A percentile compares a stretch with the other conserved stretches of the same genome.
Evolutionary conservation across 1,284 basidiomycete genomes (phyloP).

Genomic region (Rhodotorula mucilaginosa): DNA sequence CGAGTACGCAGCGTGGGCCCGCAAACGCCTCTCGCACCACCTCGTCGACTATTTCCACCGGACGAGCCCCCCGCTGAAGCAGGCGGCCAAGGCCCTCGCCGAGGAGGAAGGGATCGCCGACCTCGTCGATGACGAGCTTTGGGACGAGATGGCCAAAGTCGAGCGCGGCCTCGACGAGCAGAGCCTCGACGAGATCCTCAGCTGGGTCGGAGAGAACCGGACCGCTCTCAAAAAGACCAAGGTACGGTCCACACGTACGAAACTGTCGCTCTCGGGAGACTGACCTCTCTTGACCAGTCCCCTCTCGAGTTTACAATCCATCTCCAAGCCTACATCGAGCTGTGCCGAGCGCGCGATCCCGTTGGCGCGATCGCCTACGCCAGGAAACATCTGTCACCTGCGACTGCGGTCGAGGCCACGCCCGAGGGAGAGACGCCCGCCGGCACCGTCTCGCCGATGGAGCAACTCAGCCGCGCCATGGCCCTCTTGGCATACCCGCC

Average conservation of each 20-base stretch:
- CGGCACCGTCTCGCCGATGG: conserved; percentile 47
- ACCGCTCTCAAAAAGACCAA: conserved; percentile 84
- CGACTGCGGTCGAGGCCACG: conserved; percentile 59
- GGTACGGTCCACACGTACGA: conserved; percentile 53
- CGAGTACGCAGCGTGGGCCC: conserved; percentile 71
- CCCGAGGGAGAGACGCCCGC: background rate
- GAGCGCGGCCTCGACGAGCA: conserved; percentile 67
- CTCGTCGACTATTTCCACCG: conserved; percentile 87
- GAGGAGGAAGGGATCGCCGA: conserved; percentile 68
- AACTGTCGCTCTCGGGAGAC: too few relatives aligned
- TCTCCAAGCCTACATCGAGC: conserved; percentile 93
- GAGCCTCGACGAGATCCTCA: conserved; percentile 84
- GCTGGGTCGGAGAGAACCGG: conserved; percentile 97
- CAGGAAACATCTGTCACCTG: conserved; percentile 68
- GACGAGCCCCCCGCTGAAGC: conserved; percentile 57
- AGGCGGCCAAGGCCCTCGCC: conserved; percentile 67
- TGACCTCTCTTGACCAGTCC: conserved; percentile 58
- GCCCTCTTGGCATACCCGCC: conserved; percentile 71
- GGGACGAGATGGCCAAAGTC: conserved; percentile 69
- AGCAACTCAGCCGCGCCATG: conserved; percentile 76
- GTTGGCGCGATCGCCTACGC: conserved; percentile 80
- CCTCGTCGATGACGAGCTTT: conserved; percentile 75
- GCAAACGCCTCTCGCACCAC: conserved; percentile 80
- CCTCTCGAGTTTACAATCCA: conserved; percentile 93
- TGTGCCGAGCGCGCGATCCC: conserved; percentile 67